Evolutionary conservation across 208 protist genomes (phyloP).

Genomic region (Trypanosoma rangeli): DNA sequence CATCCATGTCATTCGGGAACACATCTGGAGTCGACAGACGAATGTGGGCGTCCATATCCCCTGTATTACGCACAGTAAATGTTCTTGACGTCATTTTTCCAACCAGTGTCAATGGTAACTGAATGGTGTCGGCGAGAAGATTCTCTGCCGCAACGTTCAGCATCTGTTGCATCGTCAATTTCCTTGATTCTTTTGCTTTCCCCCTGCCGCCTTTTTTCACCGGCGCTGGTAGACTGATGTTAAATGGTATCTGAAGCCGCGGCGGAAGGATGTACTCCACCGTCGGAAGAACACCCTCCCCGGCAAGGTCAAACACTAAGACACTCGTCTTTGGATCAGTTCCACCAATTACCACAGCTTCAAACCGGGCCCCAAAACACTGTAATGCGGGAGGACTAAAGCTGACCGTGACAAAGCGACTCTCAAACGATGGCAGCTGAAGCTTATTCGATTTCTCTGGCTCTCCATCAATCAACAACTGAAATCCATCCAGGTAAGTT

Average conservation of each 20-base stretch:
- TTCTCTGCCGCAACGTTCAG: background rate
- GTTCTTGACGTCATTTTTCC: constrained; percentile 40
- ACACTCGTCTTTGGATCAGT: constrained; percentile 55
- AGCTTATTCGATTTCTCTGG: constrained; percentile 28
- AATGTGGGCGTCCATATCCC: constrained; percentile 82
- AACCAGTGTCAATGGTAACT: constrained; percentile 81
- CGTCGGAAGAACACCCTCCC: constrained; percentile 93
- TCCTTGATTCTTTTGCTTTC: constrained; percentile 19
- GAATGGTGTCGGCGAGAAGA: constrained; percentile 51
- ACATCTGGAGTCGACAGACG: constrained; percentile 57
- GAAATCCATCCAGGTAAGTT: constrained; percentile 55
- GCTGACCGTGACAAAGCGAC: constrained; percentile 92
- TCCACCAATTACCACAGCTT: constrained; percentile 90
- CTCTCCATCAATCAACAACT: constrained; percentile 43
- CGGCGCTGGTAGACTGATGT: background rate
- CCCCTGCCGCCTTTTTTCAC: constrained; percentile 17
- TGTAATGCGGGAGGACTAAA: constrained; percentile 88
- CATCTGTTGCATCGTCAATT: background rate
- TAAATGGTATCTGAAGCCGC: constrained; percentile 28
- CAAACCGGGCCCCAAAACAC: constrained; percentile 82
- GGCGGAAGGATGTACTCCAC: constrained; percentile 73
- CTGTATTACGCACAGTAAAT: constrained; percentile 87
- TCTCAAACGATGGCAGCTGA: constrained; percentile 94
- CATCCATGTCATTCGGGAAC: constrained; percentile 15
- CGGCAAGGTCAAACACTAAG: constrained; percentile 90